Percentiles rank a stretch among this genome's conserved stretches.
Conservation (phyloP, 768 basidiomycete genomes). For the Amanita rimosa region DNA sequence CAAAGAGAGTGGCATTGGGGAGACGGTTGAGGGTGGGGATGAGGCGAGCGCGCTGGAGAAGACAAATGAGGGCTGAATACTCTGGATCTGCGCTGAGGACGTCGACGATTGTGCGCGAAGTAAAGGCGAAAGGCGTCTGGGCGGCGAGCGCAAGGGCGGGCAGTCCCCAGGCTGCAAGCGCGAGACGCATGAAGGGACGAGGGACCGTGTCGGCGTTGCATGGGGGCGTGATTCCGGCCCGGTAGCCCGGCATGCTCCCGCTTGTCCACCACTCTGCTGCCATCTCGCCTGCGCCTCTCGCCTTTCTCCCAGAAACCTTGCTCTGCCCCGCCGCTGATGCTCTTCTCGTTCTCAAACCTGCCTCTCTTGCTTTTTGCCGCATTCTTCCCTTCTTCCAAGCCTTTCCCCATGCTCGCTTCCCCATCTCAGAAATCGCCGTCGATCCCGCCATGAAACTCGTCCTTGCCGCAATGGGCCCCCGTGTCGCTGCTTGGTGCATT, state of each 20-base stretch:
- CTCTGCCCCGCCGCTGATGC: constrained; percentile 64
- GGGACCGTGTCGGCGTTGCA: too few species aligned
- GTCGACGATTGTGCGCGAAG: constrained; percentile 63
- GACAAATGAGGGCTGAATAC: constrained; percentile 60
- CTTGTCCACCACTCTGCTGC: constrained; percentile 28
- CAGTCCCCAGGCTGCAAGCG: constrained; percentile 10
- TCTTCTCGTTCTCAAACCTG: constrained; percentile 64
- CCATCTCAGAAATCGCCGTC: constrained; percentile 52
- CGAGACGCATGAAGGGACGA: constrained; percentile 3
- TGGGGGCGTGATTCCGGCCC: background rate
- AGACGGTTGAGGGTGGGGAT: constrained; percentile 89
- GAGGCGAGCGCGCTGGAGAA: constrained; percentile 78
- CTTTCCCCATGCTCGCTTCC: constrained; percentile 48
- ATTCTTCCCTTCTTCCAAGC: constrained; percentile 75
- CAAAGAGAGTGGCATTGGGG: constrained; percentile 78
- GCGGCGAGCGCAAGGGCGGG: constrained; percentile 12
- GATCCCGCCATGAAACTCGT: constrained; percentile 79
- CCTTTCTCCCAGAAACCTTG: constrained; percentile 23
- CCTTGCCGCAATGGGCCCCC: constrained; percentile 53
- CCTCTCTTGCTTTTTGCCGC: constrained; percentile 48
- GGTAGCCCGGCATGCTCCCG: constrained; percentile 18
- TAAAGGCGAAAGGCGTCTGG: constrained; percentile 8
- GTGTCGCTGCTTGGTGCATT: constrained; percentile 71
- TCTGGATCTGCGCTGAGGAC: constrained; percentile 65
- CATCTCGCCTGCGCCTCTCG: constrained; percentile 28